Percentiles rank a stretch among this genome's conserved stretches.
These are phyloP conservation scores for Paraconiothyrium sp. DNA, from an alignment of 2,329 filamentous ascomycete species.

Conservation along the genomic window DNA sequence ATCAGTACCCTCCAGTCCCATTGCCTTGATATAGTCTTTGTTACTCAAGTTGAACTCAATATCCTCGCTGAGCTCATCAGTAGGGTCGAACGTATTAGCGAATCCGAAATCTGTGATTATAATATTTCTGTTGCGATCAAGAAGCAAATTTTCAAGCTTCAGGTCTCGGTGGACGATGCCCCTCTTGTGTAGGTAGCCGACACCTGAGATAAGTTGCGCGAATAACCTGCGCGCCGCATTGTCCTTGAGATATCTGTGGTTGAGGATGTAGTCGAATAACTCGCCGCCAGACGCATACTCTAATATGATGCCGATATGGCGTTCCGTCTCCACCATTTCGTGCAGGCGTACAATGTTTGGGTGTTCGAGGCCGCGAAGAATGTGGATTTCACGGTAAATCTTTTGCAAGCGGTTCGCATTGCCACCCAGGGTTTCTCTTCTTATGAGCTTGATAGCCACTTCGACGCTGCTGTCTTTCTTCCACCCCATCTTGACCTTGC, in stretches of 20 bases:
- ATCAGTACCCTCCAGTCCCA: slow-evolving; percentile 83
- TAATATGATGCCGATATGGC: slow-evolving; percentile 96
- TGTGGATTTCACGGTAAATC: slow-evolving; percentile 96
- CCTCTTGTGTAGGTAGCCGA: slow-evolving; percentile 97
- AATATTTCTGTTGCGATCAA: slow-evolving; percentile 97
- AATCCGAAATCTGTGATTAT: slow-evolving; percentile 99
- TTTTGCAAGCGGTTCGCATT: slow-evolving; percentile 92
- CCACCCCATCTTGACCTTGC: slow-evolving; percentile 98
- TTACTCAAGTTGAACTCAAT: slow-evolving; percentile 88
- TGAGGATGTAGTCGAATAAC: slow-evolving; percentile 97
- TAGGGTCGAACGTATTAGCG: slow-evolving; percentile 93
- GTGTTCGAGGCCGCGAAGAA: slow-evolving; percentile 86
- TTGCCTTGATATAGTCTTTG: slow-evolving; percentile 85
- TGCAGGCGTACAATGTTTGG: slow-evolving; percentile 97
- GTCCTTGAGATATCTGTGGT: slow-evolving; percentile 96
- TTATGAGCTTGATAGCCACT: slow-evolving; percentile 98
- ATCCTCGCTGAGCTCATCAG: slow-evolving; percentile 87
- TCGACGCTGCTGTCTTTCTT: slow-evolving; percentile 91
- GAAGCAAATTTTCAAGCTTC: slow-evolving; percentile 92
- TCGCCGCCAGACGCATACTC: slow-evolving; percentile 98
- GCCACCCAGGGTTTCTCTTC: slow-evolving; percentile 85
- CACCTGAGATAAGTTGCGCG: slow-evolving; percentile 93
- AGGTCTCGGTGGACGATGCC: slow-evolving; percentile 97
- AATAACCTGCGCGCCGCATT: slow-evolving; percentile 89
- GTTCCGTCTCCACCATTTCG: slow-evolving; percentile 98